Base-by-base conservation (phyloP, 2,329 filamentous ascomycete species). In the Colletotrichum zoysiae region DNA sequence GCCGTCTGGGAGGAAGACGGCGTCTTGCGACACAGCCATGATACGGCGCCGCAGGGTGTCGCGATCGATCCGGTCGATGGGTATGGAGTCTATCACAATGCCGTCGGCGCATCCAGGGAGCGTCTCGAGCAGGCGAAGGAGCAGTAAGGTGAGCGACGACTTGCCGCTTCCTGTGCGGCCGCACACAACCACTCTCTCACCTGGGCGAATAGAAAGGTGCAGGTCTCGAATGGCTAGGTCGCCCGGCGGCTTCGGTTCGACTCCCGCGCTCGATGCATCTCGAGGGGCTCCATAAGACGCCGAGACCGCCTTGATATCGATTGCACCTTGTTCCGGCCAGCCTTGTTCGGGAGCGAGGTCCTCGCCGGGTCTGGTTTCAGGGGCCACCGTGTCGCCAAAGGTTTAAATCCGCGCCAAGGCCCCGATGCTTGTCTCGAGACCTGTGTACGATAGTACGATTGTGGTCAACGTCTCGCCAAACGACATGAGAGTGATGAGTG, bases 11-110 rank as follows among this genome's bases (percentile, higher is more conserved):
- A 89, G 77, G 76, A 89, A 88, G 3, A 87, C 83, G 0, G 86
- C 77, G 5, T 89, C 87, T 75, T 90, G 87, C 0, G 87, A 86
- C 0, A 89, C 78, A 5, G 86, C 84, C 53, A 87, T 86, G 48
- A 89, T 78, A 0, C 83, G 84, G 51, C 82, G 78, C 9, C 87
- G 85, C 0, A 89, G 79, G 0, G 78, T 76, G 0, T 78, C 38
- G 2, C 86, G 82, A 65, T 85, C 76, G 16, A 89, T 79, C 1
- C 70, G 71, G 33, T 77, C 50, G 1, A 85, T 78, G 0, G 79
- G 75, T 0, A 84, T 62, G 40, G 75, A 79, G 70, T 89, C 86
- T n/a, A 89, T 85, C 0, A 76, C 70, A 23, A 87, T 82, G 26
- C 78, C 76, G 7, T 67, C 48, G 0, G 64, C 50, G 1, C 74